Conservation (phyloP, 1,284 basidiomycete species). For the Puccinia novopanici region DNA sequence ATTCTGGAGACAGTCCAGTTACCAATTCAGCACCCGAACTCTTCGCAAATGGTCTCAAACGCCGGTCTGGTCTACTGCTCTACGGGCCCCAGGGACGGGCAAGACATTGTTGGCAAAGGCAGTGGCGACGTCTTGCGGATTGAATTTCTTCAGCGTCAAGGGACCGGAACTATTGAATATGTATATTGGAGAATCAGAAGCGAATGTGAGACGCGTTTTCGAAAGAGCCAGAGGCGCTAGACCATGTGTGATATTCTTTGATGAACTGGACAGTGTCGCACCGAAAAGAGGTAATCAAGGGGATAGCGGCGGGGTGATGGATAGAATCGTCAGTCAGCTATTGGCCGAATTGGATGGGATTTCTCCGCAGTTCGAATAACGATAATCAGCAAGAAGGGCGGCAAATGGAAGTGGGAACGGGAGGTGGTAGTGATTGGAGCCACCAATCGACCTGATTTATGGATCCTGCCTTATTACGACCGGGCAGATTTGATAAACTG, state of each 20-base stretch:
- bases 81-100: conserved; percentile 63
- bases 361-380: conserved; percentile 53
- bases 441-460: conserved; percentile 62
- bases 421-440: conserved; percentile 63
- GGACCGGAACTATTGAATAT: conserved; percentile 63
- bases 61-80: conserved; percentile 74
- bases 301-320: conserved; percentile 63
- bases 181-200: conserved; percentile 63
- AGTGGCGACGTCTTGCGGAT: conserved; percentile 62
- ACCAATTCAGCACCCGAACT: conserved; percentile 88
- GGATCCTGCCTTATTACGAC: conserved; percentile 61
- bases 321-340: conserved; percentile 62
- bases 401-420: conserved; percentile 56
- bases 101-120: conserved; percentile 63
- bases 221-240: conserved; percentile 61
- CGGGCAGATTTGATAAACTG: conserved; percentile 91
- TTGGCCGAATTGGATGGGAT: conserved; percentile 62
- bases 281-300: conserved; percentile 62
- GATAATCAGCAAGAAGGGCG: conserved; percentile 40
- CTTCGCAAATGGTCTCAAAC: conserved; percentile 89
- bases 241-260: conserved; percentile 63
- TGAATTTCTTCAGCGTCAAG: conserved; percentile 63
- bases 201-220: conserved; percentile 62
- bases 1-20: conserved; percentile 97
- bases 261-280: conserved; percentile 62